Conservation (phyloP, 2,329 filamentous ascomycete genomes). For the Verticillium zaregamsianum region DNA sequence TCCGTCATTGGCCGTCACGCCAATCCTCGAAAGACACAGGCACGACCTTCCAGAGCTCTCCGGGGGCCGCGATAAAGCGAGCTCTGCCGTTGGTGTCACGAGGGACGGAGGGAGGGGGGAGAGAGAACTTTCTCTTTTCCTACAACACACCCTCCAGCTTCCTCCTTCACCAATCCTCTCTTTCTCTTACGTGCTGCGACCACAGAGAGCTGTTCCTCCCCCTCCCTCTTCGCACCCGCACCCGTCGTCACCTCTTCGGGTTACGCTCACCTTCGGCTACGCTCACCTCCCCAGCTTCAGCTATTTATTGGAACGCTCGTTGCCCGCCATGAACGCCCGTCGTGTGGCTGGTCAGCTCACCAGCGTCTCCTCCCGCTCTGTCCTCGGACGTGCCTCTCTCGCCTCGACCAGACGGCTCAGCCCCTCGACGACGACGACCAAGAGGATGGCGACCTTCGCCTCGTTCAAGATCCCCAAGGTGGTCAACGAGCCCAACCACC, state of each 20-base stretch:
- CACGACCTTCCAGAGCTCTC: neutral
- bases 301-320: neutral
- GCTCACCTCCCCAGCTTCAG: neutral
- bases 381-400: neutral
- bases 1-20: neutral
- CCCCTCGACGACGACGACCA: conserved; percentile 24
- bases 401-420: neutral
- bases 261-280: neutral
- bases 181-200: neutral
- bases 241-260: conserved; percentile 7
- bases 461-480: conserved; percentile 85
- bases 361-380: neutral
- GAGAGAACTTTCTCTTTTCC: neutral
- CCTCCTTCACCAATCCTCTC: neutral
- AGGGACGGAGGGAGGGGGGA: neutral
- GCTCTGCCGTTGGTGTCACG: neutral
- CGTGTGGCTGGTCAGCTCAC: conserved; percentile 7
- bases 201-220: conserved; percentile 1
- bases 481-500: conserved; percentile 95
- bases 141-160: neutral
- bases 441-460: conserved; percentile 58
- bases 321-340: conserved; percentile 7
- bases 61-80: neutral
- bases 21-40: neutral
- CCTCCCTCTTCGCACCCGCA: conserved; percentile 1